Evolutionary conservation across 805 yeast species (phyloP).

Genomic region (Candida golubevii): DNA sequence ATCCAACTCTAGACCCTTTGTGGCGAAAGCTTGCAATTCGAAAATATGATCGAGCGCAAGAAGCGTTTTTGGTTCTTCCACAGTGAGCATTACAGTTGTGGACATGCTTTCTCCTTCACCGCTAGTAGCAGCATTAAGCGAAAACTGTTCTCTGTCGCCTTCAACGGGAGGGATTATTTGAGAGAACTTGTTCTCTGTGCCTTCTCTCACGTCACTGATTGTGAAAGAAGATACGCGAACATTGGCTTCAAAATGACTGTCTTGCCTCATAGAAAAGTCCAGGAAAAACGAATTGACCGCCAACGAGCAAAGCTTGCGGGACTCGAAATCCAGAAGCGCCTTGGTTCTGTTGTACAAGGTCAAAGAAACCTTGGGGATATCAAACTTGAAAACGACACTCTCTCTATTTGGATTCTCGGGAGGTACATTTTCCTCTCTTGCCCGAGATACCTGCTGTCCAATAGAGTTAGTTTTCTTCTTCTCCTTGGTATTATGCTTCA

Average conservation of each 20-base stretch:
- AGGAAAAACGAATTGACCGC: constrained; percentile 58
- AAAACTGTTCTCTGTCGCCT: constrained; percentile 66
- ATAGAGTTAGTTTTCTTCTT: background rate
- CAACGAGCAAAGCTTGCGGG: constrained; percentile 30
- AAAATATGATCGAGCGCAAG: constrained; percentile 83
- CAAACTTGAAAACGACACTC: constrained; percentile 47
- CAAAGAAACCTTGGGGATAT: constrained; percentile 60
- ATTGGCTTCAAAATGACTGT: constrained; percentile 55
- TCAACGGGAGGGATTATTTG: constrained; percentile 73
- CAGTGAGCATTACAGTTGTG: constrained; percentile 50
- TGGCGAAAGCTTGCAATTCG: constrained; percentile 65
- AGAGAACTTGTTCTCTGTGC: constrained; percentile 63
- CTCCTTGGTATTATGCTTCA: constrained; percentile 20
- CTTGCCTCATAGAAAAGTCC: constrained; percentile 46
- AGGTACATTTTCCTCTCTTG: background rate
- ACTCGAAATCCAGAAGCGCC: constrained; percentile 28
- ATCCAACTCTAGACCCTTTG: constrained; percentile 39
- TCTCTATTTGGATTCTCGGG: constrained; percentile 26
- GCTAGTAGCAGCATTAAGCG: constrained; percentile 47
- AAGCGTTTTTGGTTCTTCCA: constrained; percentile 77
- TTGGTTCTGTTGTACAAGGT: constrained; percentile 54
- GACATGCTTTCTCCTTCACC: constrained; percentile 36
- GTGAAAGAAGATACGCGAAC: constrained; percentile 67
- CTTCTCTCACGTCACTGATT: constrained; percentile 66
- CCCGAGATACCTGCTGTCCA: background rate